Conservation (phyloP, 208 protist genomes). For the Crithidia mellificae region DNA sequence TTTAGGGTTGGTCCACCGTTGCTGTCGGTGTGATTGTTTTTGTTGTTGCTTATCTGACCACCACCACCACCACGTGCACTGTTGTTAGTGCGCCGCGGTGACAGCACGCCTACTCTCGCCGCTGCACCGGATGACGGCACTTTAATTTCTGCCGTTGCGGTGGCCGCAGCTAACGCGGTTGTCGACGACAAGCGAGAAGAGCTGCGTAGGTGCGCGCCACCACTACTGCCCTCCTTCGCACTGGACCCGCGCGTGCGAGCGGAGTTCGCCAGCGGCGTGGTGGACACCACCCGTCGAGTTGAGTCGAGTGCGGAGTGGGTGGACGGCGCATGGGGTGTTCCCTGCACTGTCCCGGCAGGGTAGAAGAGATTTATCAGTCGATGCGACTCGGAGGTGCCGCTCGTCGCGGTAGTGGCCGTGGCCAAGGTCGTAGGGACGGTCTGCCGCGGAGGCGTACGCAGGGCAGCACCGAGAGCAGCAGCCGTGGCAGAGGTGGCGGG, state of each 20-base stretch:
- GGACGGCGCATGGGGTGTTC: no score
- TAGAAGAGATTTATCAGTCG: background rate
- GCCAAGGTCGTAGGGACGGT: no score
- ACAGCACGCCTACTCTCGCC: background rate
- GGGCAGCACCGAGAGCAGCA: slow-evolving; percentile 1
- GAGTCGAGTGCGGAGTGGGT: no score
- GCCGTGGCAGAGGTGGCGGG: background rate
- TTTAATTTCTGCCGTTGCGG: no score
- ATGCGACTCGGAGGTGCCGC: no score
- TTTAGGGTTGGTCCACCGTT: no score
- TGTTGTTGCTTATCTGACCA: background rate
- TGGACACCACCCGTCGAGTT: no score
- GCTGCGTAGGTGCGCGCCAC: background rate
- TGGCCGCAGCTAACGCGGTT: background rate
- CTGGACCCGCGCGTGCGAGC: background rate
- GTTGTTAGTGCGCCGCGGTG: background rate
- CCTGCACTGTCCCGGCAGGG: background rate
- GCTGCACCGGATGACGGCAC: background rate
- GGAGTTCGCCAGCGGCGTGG: no score
- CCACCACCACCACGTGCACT: background rate
- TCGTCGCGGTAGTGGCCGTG: no score
- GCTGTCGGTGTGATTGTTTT: no score
- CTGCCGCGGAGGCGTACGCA: slow-evolving; percentile 14
- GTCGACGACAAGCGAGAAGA: background rate
- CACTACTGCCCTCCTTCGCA: background rate